Base-by-base conservation (phyloP, 352 stramenopile genomes). In the Phytopythium ostracodes region DNA sequence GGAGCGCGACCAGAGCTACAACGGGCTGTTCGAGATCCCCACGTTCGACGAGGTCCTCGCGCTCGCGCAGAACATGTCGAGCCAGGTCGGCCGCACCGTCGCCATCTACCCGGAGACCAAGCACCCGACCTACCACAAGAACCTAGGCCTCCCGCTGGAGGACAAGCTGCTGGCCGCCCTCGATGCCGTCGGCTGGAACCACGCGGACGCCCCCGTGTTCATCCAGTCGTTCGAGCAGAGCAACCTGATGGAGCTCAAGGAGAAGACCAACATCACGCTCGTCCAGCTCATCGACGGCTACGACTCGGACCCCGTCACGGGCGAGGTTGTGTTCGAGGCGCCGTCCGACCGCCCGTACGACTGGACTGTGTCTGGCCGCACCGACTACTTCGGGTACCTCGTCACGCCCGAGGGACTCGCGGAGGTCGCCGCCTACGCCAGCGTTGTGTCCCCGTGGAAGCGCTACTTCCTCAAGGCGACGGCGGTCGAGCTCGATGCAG, bases 101-200 rank as follows among this genome's bases (percentile, higher is more conserved):
- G 88, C 88, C 31, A 88, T 97, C 56, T 97, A 97, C 68, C 77
- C 81, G 4, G 91, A 97, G 75, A 78, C 91, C 36, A 97, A 97
- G 69, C 78, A 96, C 65, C 82, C 79, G 60, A 93, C 72, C 53
- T 89, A 89, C 69, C 72, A 91, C 72, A 72, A 82, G 56, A 63
- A 73, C 9, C 63, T 96, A 0, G 78, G 84, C 2, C 65, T 96
- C 9, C 76, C 85, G 17, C 71, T 97, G 18, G 82, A 94, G 29
- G 81, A 94, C 60, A 82, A 84, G 46, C 67, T 97, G 57, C 65
- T 97, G 7, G 73, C 78, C 35, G 63, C 90, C 55, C 72, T 96
- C 22, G 76, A 85, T 10, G 68, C 76, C 42, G 82, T 76, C 36
- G 83, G 80, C n/a, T 92, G 81, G 80, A 87, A 83, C 54, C 65